phyloP scores from a whole-genome alignment of 495 filamentous ascomycete species.

The Lasiosphaeriaceae sp. region DNA sequence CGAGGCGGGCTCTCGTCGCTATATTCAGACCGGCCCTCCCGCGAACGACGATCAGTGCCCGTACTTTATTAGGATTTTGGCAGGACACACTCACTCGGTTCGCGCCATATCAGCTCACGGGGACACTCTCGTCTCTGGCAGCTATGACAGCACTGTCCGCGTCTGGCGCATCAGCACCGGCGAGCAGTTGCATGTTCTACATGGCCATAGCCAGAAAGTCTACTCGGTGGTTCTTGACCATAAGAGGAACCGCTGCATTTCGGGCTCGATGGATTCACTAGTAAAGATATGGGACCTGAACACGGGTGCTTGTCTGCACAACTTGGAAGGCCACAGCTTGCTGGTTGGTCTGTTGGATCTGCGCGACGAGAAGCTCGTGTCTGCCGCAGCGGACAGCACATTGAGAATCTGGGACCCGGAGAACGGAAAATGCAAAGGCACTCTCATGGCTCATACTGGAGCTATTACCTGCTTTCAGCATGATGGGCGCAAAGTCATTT shows the following conservation, averaged over 20 bases:
- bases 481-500: conserved; percentile 94
- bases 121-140: conserved; percentile 96
- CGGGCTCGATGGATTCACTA: conserved; percentile 95
- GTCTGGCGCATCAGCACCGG: conserved; percentile 98
- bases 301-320: conserved; percentile 78
- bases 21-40: conserved; percentile 71
- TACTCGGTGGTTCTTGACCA: conserved; percentile 96
- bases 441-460: conserved; percentile 86
- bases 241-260: conserved; percentile 91
- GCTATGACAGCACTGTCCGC: conserved; percentile 92
- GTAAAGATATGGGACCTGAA: conserved; percentile 99
- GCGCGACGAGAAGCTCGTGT: conserved; percentile 82
- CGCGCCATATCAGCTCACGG: conserved; percentile 94
- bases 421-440: conserved; percentile 84
- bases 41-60: conserved; percentile 82
- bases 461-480: conserved; percentile 99
- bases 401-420: conserved; percentile 97
- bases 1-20: conserved; percentile 65
- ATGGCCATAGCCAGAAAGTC: conserved; percentile 88
- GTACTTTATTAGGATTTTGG: conserved; percentile 84
- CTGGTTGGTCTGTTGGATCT: conserved; percentile 90
- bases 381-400: conserved; percentile 92
- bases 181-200: conserved; percentile 79
- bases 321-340: conserved; percentile 89
- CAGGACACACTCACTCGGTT: conserved; percentile 91